Evolutionary conservation across 768 basidiomycete species (phyloP), one percentile per base, ranked within the genome.

Genomic region (Pleurotus citrinopileatus): DNA sequence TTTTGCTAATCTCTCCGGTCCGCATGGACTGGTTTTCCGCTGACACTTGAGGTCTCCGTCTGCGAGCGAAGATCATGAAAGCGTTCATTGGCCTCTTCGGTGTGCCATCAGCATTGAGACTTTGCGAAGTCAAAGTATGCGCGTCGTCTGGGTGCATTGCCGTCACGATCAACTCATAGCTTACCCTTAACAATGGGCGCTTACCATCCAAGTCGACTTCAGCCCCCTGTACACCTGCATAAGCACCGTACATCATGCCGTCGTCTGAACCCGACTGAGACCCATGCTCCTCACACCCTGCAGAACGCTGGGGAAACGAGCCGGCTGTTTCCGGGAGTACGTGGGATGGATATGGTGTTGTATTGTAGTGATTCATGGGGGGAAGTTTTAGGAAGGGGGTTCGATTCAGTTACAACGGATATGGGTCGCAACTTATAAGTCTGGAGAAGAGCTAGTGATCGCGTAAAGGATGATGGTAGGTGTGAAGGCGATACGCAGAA

Each of bases 21-120:
- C 91, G 85, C 89, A 94, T 87, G 42, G 89, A 82, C 66, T 91
- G 90, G 65, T 94, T 89, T 58, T 88, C 87, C n/a, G 88, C 83
- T 6, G 88, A 84, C 28, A 94, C 89, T 67, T 94, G 88, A 15
- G 91, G 91, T 38, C 91, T 75, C 54, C 91, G 79, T 50, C 86
- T 79, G 20, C 91, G 82, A 57, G 91, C 91, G 62, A 92, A 94
- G 56, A 94, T 93, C 91, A 94, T 93, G 74, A 94, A 94, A 19
- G 91, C 91, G 67, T 94, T 94, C 91, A 94, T 93, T 28, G 91
- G 91, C 10, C 91, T 84, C 66, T 92, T 92, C 22, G 91, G 91
- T 43, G 90, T 92, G 23, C 91, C 91, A 61, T 94, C 91, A 1
- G 88, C 77, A 66, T 94, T 94, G 54, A 93, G 78, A 12, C 88